These are phyloP conservation scores for Chaetomiaceae sp. DNA, from an alignment of 2,329 filamentous ascomycete species.

Conservation along the genomic window DNA sequence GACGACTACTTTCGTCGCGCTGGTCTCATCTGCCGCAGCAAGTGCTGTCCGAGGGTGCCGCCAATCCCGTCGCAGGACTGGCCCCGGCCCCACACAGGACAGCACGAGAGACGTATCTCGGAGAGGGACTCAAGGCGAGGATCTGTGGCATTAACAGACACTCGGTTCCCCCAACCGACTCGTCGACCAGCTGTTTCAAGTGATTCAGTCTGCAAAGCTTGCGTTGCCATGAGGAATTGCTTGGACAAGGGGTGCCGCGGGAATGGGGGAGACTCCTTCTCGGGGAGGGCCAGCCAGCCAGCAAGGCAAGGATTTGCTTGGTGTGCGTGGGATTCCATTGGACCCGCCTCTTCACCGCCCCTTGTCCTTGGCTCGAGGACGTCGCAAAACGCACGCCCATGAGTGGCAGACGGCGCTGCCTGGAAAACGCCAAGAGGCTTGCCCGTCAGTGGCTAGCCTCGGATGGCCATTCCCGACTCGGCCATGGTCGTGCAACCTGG, in stretches of 20 bases:
- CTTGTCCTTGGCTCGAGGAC: conserved; percentile 20
- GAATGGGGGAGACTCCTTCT: background rate
- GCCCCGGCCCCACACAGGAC: too few relatives aligned
- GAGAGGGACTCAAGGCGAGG: background rate
- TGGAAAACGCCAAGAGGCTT: conserved; percentile 14
- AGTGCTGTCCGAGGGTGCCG: background rate
- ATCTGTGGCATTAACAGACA: too few relatives aligned
- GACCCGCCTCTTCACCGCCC: conserved; percentile 22
- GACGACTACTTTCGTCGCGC: background rate
- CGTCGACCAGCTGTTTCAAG: conserved; percentile 16
- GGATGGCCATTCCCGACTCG: conserved; percentile 45
- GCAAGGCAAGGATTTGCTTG: conserved; percentile 17
- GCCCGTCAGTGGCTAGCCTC: conserved; percentile 35
- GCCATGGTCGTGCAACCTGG: conserved; percentile 39
- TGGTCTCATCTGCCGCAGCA: conserved; percentile 1
- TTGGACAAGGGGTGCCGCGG: background rate
- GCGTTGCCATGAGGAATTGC: too few relatives aligned
- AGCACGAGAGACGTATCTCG: too few relatives aligned
- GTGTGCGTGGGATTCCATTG: conserved; percentile 9
- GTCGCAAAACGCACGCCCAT: conserved; percentile 9
- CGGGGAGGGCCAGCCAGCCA: conserved; percentile 17
- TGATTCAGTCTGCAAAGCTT: conserved; percentile 11
- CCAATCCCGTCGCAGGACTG: too few relatives aligned
- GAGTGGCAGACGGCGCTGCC: conserved; percentile 13
- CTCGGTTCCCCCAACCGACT: too few relatives aligned